Evolutionary conservation across 345 rosid species (phyloP).

Genomic region (Eucalyptus curtisii): DNA sequence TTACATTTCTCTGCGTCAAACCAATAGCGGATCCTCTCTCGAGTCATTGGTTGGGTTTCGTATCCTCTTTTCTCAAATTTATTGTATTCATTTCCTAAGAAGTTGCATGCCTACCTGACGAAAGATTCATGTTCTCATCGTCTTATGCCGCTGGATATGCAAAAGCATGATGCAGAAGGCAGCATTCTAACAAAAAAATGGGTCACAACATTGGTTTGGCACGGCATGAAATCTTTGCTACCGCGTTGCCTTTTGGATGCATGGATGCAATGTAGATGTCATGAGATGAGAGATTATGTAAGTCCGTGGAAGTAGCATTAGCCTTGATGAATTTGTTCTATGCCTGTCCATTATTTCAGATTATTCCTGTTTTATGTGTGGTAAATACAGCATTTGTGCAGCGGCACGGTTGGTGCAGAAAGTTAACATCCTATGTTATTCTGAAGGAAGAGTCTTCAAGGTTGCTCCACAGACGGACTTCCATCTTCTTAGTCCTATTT

Average conservation of each 20-base stretch:
- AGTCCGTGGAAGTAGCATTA: neutral
- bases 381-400: neutral
- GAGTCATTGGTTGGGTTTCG: neutral
- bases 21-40: neutral
- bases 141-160: neutral
- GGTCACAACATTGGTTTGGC: neutral
- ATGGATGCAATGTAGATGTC: neutral
- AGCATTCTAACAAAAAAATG: neutral
- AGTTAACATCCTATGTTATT: neutral
- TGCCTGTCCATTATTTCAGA: neutral
- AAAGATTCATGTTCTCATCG: neutral
- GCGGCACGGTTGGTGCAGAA: neutral
- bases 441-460: slow-evolving; percentile 22
- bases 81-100: neutral
- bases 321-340: neutral
- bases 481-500: slow-evolving; percentile 42
- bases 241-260: neutral
- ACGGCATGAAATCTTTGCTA: neutral
- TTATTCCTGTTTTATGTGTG: neutral
- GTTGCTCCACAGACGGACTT: slow-evolving; percentile 27
- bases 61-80: neutral
- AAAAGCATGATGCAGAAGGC: neutral
- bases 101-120: neutral
- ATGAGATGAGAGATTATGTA: neutral
- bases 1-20: neutral